A percentile compares a stretch with the other conserved stretches of the same genome.
phyloP scores from a whole-genome alignment of 176 grass and related monocot genomes.

The Secale cereale region DNA sequence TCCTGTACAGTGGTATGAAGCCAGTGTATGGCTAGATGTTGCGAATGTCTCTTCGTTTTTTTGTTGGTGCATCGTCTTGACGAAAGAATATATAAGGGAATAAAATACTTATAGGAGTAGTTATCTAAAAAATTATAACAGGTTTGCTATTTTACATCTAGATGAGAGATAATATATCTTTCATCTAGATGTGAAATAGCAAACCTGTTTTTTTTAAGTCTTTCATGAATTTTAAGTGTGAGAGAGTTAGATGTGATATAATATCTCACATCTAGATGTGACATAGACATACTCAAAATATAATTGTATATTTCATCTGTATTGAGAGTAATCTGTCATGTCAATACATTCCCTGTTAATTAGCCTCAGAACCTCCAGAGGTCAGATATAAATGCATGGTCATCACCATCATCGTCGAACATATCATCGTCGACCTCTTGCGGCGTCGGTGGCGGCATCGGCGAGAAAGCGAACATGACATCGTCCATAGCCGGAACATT shows the following conservation, averaged over 20 bases:
- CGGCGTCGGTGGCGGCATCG: neutral
- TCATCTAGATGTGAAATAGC: too few species aligned
- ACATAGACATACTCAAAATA: too few species aligned
- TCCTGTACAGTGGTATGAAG: too few species aligned
- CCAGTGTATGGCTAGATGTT: too few species aligned
- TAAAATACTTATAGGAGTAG: too few species aligned
- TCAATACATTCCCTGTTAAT: neutral
- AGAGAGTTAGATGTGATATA: too few species aligned
- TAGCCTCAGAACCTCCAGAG: constrained; percentile 35
- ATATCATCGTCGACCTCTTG: neutral
- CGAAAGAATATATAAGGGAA: neutral
- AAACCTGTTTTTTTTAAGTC: too few species aligned
- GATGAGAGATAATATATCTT: too few species aligned
- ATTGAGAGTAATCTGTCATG: neutral
- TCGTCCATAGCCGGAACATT: constrained; percentile 22
- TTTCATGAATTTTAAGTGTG: too few species aligned
- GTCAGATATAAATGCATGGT: constrained; percentile 34
- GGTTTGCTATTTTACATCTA: too few species aligned
- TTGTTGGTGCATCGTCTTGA: neutral
- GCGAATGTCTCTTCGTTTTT: neutral
- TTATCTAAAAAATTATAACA: too few species aligned
- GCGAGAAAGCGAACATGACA: constrained; percentile 34
- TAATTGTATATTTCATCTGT: neutral
- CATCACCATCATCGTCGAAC: neutral
- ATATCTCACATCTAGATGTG: too few species aligned